phyloP scores from a whole-genome alignment of 306 rosid genomes.

The Alnus glutinosa region DNA sequence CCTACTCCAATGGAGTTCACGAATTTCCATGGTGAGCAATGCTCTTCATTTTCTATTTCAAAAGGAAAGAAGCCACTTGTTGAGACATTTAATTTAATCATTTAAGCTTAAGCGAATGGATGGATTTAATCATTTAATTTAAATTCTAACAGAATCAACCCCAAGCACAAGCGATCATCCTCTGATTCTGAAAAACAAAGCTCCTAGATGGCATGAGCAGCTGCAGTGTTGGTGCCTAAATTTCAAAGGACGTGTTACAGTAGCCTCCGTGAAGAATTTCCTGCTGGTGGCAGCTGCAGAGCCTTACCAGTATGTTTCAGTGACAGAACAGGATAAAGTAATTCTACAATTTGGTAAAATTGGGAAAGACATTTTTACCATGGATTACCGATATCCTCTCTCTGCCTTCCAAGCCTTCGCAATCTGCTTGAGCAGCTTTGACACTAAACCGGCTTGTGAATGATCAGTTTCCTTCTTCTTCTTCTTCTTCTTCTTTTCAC shows the following conservation, averaged over 20 bases:
- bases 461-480: slow-evolving; percentile 29
- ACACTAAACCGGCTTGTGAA: slow-evolving; percentile 97
- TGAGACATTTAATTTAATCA: no score
- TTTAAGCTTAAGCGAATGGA: no score
- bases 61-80: slow-evolving; percentile 48
- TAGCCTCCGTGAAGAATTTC: slow-evolving; percentile 94
- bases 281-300: slow-evolving; percentile 87
- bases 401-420: slow-evolving; percentile 97
- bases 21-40: slow-evolving; percentile 35
- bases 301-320: slow-evolving; percentile 56
- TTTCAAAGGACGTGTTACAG: slow-evolving; percentile 93
- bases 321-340: slow-evolving; percentile 77
- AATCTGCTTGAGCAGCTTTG: slow-evolving; percentile 92
- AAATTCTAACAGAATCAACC: no score
- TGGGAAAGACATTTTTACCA: slow-evolving; percentile 91
- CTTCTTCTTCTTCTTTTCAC: no score
- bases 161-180: slow-evolving; percentile 39
- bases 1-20: slow-evolving; percentile 73
- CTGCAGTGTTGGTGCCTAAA: slow-evolving; percentile 97
- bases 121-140: no score
- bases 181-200: slow-evolving; percentile 71
- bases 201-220: slow-evolving; percentile 97
- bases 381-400: slow-evolving; percentile 95
- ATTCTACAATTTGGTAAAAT: slow-evolving; percentile 92
- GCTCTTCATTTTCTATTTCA: slow-evolving; percentile 28